Percentiles rank a stretch among this genome's conserved stretches.
Conservation (phyloP, 1,139 yeast species). For the Geotrichum reessii region DNA sequence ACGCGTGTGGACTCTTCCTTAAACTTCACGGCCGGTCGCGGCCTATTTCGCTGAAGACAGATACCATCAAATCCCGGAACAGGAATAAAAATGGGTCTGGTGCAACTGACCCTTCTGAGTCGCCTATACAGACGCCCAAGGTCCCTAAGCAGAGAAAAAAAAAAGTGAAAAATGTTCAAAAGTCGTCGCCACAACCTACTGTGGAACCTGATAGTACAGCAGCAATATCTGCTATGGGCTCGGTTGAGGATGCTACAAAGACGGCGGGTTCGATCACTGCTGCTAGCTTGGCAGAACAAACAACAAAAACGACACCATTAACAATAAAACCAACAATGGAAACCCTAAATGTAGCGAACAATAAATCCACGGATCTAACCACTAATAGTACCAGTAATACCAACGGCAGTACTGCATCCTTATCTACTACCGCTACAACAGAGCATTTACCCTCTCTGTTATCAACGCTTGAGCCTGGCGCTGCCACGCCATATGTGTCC, state of each 20-base stretch:
- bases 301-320: background rate
- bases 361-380: background rate
- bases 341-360: background rate
- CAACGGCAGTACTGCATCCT: background rate
- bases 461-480: background rate
- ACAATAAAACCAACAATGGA: background rate
- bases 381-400: background rate
- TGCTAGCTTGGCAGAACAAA: slow-evolving; percentile 2
- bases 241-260: background rate
- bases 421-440: background rate
- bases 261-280: background rate
- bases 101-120: slow-evolving; percentile 4
- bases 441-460: background rate
- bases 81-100: slow-evolving; percentile 52
- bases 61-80: slow-evolving; percentile 84
- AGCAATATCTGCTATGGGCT: background rate
- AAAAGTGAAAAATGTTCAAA: background rate
- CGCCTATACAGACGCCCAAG: slow-evolving; percentile 7
- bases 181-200: background rate
- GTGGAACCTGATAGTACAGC: background rate
- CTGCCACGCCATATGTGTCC: slow-evolving; percentile 4
- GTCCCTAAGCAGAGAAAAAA: background rate
- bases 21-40: slow-evolving; percentile 90
- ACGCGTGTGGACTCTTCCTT: slow-evolving; percentile 89
- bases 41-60: slow-evolving; percentile 85